phyloP scores from a whole-genome alignment of 2,329 filamentous ascomycete species.

The Pseudocercospora musae region DNA sequence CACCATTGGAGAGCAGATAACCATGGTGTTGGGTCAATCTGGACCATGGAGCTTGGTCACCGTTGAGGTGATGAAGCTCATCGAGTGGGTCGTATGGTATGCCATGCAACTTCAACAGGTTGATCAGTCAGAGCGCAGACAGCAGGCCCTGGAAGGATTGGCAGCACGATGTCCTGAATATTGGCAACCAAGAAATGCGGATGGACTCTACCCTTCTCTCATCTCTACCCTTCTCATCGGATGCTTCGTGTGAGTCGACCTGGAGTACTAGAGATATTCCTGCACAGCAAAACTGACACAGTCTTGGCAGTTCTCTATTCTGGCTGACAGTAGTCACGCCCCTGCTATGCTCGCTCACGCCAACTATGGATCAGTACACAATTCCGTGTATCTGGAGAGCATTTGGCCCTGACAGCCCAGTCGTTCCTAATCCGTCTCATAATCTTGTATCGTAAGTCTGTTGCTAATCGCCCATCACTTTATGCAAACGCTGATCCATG shows the following conservation, averaged over 20 bases:
- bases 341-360: neutral
- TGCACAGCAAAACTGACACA: neutral
- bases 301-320: neutral
- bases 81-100: neutral
- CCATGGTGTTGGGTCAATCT: neutral
- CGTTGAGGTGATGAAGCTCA: neutral
- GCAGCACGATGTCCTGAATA: neutral
- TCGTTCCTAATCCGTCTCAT: neutral
- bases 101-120: neutral
- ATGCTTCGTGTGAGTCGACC: neutral
- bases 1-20: neutral
- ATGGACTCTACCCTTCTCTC: neutral
- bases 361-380: neutral
- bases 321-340: neutral
- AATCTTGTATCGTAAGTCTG: neutral
- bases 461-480: conserved; percentile 28
- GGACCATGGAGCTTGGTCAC: neutral
- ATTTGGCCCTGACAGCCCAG: neutral
- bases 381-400: neutral
- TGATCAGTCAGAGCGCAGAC: neutral
- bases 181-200: neutral
- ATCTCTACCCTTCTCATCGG: neutral
- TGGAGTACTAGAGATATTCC: neutral
- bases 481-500: conserved; percentile 33
- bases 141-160: neutral